phyloP scores from a whole-genome alignment of 805 yeast species.

The Saccharomycopsis schoenii region DNA sequence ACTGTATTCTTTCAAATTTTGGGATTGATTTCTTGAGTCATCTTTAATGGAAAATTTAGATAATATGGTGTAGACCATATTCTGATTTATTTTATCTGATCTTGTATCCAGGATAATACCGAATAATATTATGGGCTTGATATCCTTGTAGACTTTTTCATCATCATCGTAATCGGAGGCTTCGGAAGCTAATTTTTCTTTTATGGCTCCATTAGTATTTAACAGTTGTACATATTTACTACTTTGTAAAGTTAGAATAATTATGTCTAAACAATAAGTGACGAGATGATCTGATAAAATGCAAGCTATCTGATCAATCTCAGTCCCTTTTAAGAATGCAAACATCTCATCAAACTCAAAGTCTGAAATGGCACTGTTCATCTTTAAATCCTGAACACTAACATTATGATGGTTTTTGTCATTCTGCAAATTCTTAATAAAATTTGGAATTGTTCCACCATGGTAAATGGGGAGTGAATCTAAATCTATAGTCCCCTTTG shows the following conservation, averaged over 20 bases:
- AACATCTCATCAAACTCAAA: slow-evolving; percentile 44
- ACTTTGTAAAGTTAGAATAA: slow-evolving; percentile 15
- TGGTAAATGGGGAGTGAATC: slow-evolving; percentile 29
- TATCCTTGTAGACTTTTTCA: not conserved
- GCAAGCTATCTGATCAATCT: slow-evolving; percentile 30
- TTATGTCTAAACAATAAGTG: slow-evolving; percentile 9
- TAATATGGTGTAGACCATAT: slow-evolving; percentile 40
- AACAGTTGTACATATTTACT: not conserved
- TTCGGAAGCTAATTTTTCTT: not conserved
- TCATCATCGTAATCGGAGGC: not conserved
- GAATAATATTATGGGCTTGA: not conserved
- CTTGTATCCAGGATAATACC: not conserved
- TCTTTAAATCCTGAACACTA: slow-evolving; percentile 28
- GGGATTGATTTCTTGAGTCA: slow-evolving; percentile 6
- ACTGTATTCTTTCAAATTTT: slow-evolving; percentile 21
- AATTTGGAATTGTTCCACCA: slow-evolving; percentile 22
- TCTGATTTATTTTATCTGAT: not conserved
- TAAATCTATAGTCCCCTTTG: slow-evolving; percentile 27
- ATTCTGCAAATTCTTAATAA: not conserved
- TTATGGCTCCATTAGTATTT: not conserved
- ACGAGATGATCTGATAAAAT: slow-evolving; percentile 21
- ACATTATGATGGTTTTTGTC: slow-evolving; percentile 3
- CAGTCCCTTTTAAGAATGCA: slow-evolving; percentile 47
- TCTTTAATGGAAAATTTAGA: slow-evolving; percentile 33
- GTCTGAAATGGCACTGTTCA: slow-evolving; percentile 43